Percentiles rank a stretch among this genome's conserved stretches.
These are phyloP conservation scores for Mucor racemosus DNA, from an alignment of 371 early-diverging fungal genomes.

Conservation along the genomic window DNA sequence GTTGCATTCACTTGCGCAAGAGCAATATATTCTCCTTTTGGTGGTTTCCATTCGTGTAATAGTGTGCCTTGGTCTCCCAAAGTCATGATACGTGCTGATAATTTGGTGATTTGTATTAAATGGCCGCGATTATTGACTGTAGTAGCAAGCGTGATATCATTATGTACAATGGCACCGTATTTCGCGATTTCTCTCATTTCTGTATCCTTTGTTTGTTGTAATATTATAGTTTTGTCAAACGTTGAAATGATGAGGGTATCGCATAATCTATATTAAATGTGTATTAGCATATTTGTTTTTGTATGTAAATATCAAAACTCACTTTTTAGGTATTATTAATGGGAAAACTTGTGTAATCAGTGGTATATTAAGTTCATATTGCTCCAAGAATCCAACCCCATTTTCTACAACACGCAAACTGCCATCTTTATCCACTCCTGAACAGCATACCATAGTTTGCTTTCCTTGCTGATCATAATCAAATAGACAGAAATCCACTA, in stretches of 20 bases:
- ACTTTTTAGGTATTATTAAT: slow-evolving; percentile 8
- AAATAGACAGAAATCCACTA: slow-evolving; percentile 80
- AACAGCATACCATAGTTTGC: slow-evolving; percentile 87
- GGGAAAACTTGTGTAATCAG: slow-evolving; percentile 51
- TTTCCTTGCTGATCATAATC: slow-evolving; percentile 74
- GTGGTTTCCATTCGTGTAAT: slow-evolving; percentile 58
- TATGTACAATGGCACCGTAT: slow-evolving; percentile 26
- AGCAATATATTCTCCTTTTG: slow-evolving; percentile 47
- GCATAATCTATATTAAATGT: not conserved
- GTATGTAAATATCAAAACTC: not conserved
- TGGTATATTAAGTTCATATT: slow-evolving; percentile 59
- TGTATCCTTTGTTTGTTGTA: not conserved
- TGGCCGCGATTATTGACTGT: slow-evolving; percentile 20
- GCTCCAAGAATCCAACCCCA: slow-evolving; percentile 84
- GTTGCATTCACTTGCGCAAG: slow-evolving; percentile 57
- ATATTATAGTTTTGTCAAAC: slow-evolving; percentile 31
- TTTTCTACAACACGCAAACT: slow-evolving; percentile 82
- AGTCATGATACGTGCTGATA: slow-evolving; percentile 54
- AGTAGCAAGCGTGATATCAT: slow-evolving; percentile 35
- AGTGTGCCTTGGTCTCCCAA: slow-evolving; percentile 19
- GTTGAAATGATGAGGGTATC: slow-evolving; percentile 61
- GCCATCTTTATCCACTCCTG: slow-evolving; percentile 78
- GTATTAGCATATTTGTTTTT: not conserved
- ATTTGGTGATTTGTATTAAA: slow-evolving; percentile 63
- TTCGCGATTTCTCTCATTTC: slow-evolving; percentile 5